Percentiles rank a stretch among this genome's conserved stretches.
Evolutionary conservation across 2,329 filamentous ascomycete species (phyloP).

Genomic region (Coleophoma crateriformis): DNA sequence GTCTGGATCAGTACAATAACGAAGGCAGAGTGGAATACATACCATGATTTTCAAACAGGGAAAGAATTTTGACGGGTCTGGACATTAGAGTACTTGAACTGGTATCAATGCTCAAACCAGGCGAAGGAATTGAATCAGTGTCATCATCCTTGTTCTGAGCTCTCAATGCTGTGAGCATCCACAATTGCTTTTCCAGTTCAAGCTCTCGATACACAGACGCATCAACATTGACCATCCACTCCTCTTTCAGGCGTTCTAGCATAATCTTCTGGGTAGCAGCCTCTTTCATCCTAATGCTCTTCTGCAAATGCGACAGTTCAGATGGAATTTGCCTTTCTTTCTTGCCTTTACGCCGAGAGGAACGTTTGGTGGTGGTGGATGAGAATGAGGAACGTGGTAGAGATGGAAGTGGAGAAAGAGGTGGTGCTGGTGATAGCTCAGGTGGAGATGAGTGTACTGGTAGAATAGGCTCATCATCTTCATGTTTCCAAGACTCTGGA

Average conservation of each 20-base stretch:
- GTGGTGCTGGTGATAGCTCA: neutral
- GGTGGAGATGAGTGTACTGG: neutral
- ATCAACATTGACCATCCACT: constrained; percentile 38
- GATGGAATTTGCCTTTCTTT: neutral
- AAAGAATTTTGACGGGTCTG: constrained; percentile 15
- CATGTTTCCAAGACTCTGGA: neutral
- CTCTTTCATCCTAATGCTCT: constrained; percentile 50
- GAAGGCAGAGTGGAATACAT: constrained; percentile 1
- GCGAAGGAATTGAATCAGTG: no score
- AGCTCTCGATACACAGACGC: constrained; percentile 43
- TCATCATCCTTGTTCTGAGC: constrained; percentile 27
- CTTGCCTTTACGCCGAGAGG: neutral
- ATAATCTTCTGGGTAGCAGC: constrained; percentile 44
- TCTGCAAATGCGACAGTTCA: constrained; percentile 36
- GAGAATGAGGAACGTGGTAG: neutral
- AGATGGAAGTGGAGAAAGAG: neutral
- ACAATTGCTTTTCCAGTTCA: constrained; percentile 51
- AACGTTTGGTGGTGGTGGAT: constrained; percentile 12
- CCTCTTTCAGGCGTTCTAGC: constrained; percentile 48
- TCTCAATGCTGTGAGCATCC: constrained; percentile 55
- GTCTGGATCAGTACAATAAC: neutral
- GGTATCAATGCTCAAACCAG: no score
- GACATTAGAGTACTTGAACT: neutral
- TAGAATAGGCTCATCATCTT: neutral
- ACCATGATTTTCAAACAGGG: constrained; percentile 26